These are phyloP conservation scores for Leccinellum albellum DNA, from an alignment of 768 basidiomycete genomes.

Conservation along the genomic window DNA sequence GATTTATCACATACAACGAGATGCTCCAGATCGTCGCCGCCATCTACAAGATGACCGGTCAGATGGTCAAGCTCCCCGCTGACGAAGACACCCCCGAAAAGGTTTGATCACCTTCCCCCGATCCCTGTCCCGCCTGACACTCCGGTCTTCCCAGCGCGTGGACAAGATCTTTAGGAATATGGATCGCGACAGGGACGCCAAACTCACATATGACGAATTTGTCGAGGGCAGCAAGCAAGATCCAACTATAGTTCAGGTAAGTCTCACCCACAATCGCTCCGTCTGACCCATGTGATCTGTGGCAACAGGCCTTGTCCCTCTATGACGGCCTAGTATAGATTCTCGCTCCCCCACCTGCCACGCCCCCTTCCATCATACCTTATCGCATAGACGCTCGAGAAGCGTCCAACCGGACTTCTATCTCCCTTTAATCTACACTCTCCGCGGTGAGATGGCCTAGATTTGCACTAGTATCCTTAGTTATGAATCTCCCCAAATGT, in stretches of 20 bases:
- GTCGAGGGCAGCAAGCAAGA: constrained; percentile 98
- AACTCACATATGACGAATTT: constrained; percentile 93
- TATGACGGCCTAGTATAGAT: constrained; percentile 89
- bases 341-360: constrained; percentile 1
- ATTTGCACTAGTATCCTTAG: constrained; percentile 5
- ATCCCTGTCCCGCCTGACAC: constrained; percentile 9
- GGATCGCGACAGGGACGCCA: constrained; percentile 94
- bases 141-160: constrained; percentile 62
- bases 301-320: constrained; percentile 76
- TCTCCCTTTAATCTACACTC: constrained; percentile 27
- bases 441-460: constrained; percentile 12
- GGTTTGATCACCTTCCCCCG: constrained; percentile 41
- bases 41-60: constrained; percentile 99
- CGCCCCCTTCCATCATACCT: constrained; percentile 13
- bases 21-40: constrained; percentile 98
- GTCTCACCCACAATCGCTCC: constrained; percentile 21
- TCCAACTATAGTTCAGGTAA: constrained; percentile 96
- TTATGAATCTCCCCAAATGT: constrained; percentile 16
- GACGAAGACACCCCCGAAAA: constrained; percentile 99
- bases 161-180: constrained; percentile 98
- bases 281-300: constrained; percentile 16
- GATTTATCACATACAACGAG: constrained; percentile 96
- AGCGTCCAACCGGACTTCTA: constrained; percentile 18
- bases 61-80: constrained; percentile 97
- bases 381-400: constrained; percentile 22